phyloP scores from a whole-genome alignment of 139 green algal species.

The Auxenochlorella pyrenoidosa region DNA sequence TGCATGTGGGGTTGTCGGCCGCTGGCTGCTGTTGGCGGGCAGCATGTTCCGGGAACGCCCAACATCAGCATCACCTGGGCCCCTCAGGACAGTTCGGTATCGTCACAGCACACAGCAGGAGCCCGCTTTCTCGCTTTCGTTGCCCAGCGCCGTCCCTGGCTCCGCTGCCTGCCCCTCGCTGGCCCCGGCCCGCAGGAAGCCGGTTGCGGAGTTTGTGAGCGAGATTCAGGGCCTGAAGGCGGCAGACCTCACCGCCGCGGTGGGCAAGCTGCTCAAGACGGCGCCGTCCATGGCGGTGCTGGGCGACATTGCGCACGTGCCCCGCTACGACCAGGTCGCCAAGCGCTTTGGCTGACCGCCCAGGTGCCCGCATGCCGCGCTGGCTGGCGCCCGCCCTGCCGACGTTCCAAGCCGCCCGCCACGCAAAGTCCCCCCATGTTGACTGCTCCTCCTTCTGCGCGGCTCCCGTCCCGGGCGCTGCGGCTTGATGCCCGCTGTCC shows the following conservation, averaged over 20 bases:
- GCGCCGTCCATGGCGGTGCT: conserved; percentile 56
- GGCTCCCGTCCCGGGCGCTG: too few species aligned
- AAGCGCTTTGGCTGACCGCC: conserved; percentile 45
- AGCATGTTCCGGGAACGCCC: too few species aligned
- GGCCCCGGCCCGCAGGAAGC: conserved; percentile 29
- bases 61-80: too few species aligned
- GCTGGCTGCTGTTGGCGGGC: not conserved
- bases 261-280: conserved; percentile 58
- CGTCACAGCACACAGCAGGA: too few species aligned
- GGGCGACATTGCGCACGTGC: conserved; percentile 62
- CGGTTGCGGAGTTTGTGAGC: conserved; percentile 54
- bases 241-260: conserved; percentile 49
- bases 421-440: not conserved
- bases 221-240: conserved; percentile 53
- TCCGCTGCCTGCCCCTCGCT: not conserved
- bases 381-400: not conserved
- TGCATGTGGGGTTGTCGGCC: too few species aligned
- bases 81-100: too few species aligned
- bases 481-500: not conserved
- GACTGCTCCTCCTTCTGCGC: too few species aligned
- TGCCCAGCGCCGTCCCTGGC: not conserved
- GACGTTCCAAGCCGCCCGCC: too few species aligned
- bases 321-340: conserved; percentile 55
- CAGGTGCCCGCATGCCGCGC: not conserved
- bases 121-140: too few species aligned